Base-by-base conservation (phyloP, 1,284 basidiomycete genomes). In the Ceratobasidium sp. region DNA sequence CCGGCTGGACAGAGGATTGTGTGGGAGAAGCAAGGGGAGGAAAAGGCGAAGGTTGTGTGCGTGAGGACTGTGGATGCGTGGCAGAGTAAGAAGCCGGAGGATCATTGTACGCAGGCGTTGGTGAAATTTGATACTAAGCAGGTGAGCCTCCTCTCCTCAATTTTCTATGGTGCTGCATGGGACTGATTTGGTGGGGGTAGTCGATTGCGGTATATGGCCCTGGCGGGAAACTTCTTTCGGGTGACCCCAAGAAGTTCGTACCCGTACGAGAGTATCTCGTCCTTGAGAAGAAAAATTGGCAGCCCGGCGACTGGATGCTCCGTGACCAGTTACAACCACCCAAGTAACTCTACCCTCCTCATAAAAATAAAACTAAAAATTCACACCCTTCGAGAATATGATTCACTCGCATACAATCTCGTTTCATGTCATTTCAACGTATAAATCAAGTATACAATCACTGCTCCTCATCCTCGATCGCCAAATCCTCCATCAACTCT, bases 401-500 rank as follows among this genome's bases (percentile, higher is more conserved):
- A 24, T 29, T 15, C 22, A 63, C 45, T 48, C 53, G 22, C 44
- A 63, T 63, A 63, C 44, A 63, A 27, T 4, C 31, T 19, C 19
- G 48, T 63, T 48, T 48, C n/a, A 31, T 33, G 31, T 36, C 56
- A 57, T 27, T 41, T 41, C 36, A 41, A 41, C 36, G 36, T 41
- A 41, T 41, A 41, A 41, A 41, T 41, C 36, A 41, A 41, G 36
- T 5, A 41, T 41, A 5, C 36, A 41, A 41, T 50, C 27, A 41
- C 29, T 53, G 33, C 63, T 78, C 73, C 63, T 75, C 76, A 33
- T 79, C 79, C n/a, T 75, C 73, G 36, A 80, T 84, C 85, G 80
- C 98, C 96, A 81, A 99, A 94, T 95, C 91, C 78, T 98, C 96
- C 79, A 99, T 83, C 77, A 99, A 83, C 84, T 99, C 97, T 79